Conservation (phyloP, 1,284 basidiomycete genomes). For the Chondrostereum purpureum region DNA sequence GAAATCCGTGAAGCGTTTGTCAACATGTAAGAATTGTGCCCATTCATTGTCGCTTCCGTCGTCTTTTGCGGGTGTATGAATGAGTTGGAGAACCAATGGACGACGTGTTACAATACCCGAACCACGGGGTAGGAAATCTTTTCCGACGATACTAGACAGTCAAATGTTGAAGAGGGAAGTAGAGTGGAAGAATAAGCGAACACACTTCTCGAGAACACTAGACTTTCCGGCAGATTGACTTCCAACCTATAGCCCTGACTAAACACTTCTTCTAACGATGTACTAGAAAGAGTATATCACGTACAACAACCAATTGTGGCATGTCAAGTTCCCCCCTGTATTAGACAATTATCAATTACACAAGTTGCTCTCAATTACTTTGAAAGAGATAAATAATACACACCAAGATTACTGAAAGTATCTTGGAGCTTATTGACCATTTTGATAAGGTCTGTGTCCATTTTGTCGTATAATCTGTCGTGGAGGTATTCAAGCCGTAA, state of each 20-base stretch:
- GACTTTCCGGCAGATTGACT: conserved; percentile 85
- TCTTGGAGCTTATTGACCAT: conserved; percentile 96
- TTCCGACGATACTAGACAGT: conserved; percentile 75
- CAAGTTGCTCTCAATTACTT: conserved; percentile 13
- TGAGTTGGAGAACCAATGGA: conserved; percentile 91
- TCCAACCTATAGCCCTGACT: conserved; percentile 56
- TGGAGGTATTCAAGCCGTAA: no score
- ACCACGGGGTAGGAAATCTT: conserved; percentile 93
- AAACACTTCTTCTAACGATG: conserved; percentile 6
- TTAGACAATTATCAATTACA: conserved; percentile 14
- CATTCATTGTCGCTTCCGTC: conserved; percentile 64
- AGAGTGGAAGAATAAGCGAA: conserved; percentile 15
- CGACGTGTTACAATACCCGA: conserved; percentile 93
- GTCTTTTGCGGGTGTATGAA: conserved; percentile 71
- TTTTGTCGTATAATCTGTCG: no score
- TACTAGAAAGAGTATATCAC: conserved; percentile 20
- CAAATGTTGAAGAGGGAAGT: conserved; percentile 11
- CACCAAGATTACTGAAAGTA: conserved; percentile 77
- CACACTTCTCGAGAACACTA: conserved; percentile 80
- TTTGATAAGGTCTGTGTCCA: conserved; percentile 93
- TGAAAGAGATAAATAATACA: conserved; percentile 10
- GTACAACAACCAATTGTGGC: conserved; percentile 77
- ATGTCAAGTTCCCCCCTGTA: conserved; percentile 82
- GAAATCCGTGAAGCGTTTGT: conserved; percentile 95
- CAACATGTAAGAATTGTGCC: conserved; percentile 95